A percentile compares a stretch with the other conserved stretches of the same genome.
phyloP scores from a whole-genome alignment of 352 stramenopile species.

The Phytophthora melonis region DNA sequence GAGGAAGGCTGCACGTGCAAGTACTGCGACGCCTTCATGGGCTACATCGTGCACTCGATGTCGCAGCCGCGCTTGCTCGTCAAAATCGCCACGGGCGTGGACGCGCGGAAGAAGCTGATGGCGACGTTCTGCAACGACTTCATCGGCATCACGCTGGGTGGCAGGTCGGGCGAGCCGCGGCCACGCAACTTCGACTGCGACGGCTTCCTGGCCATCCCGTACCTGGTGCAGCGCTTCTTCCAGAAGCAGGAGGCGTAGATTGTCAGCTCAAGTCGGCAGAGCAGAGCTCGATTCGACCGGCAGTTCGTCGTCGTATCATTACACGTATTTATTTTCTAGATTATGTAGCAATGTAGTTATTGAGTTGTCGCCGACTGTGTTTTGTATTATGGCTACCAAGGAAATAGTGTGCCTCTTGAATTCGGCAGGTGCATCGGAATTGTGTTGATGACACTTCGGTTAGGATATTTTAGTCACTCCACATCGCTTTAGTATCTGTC shows the following conservation, averaged over 20 bases:
- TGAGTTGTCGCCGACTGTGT: not conserved
- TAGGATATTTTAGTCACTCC: no score
- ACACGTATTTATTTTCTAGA: slow-evolving; percentile 36
- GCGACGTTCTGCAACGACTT: slow-evolving; percentile 62
- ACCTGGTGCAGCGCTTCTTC: slow-evolving; percentile 58
- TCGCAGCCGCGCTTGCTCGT: slow-evolving; percentile 61
- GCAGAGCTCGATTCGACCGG: not conserved
- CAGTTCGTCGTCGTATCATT: slow-evolving; percentile 6
- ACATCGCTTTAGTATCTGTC: no score
- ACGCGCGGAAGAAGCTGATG: slow-evolving; percentile 54
- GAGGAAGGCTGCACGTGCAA: slow-evolving; percentile 40
- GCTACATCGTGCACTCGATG: slow-evolving; percentile 61
- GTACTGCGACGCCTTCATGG: slow-evolving; percentile 63
- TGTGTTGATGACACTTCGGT: no score
- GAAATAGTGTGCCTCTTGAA: no score
- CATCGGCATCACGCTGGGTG: slow-evolving; percentile 46
- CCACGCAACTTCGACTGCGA: slow-evolving; percentile 43
- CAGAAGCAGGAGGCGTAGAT: slow-evolving; percentile 30
- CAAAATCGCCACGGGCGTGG: slow-evolving; percentile 47
- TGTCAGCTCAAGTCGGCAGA: not conserved
- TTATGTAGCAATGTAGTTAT: slow-evolving; percentile 6
- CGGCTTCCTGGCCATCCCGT: slow-evolving; percentile 51
- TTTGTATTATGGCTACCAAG: no score
- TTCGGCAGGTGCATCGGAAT: no score
- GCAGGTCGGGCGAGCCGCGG: slow-evolving; percentile 37